Conservation (phyloP, 805 yeast genomes). For the Lachancea sp. region DNA sequence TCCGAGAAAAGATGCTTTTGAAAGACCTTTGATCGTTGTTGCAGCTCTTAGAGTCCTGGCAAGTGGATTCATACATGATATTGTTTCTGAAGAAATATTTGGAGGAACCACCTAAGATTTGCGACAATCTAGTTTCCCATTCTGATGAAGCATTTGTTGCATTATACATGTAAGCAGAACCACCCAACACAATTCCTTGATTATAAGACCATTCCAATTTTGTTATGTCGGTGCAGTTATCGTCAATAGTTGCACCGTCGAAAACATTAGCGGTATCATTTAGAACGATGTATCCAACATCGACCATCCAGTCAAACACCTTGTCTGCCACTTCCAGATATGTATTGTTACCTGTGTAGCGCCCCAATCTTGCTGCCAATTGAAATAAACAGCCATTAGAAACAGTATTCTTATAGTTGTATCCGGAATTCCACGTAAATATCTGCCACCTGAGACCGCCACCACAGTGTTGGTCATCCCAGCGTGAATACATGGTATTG, state of each 20-base stretch:
- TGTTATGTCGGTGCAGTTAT: conserved; percentile 56
- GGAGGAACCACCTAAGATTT: conserved; percentile 41
- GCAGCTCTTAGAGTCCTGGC: conserved; percentile 48
- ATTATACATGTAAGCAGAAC: conserved; percentile 64
- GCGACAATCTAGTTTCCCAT: conserved; percentile 46
- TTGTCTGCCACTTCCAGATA: conserved; percentile 47
- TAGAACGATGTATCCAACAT: conserved; percentile 38
- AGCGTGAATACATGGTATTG: conserved; percentile 49
- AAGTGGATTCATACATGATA: conserved; percentile 56
- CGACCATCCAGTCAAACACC: conserved; percentile 56
- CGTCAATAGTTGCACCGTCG: conserved; percentile 60
- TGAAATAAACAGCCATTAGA: conserved; percentile 62
- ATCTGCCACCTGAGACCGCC: conserved; percentile 74
- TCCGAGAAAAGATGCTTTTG: conserved; percentile 61
- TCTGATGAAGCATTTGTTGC: conserved; percentile 43
- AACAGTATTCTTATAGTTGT: conserved; percentile 56
- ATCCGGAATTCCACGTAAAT: conserved; percentile 53
- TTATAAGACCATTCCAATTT: conserved; percentile 60
- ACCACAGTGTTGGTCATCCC: conserved; percentile 50
- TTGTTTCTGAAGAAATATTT: conserved; percentile 42
- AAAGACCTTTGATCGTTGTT: conserved; percentile 74
- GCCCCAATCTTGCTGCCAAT: conserved; percentile 55
- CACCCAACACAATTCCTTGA: conserved; percentile 60
- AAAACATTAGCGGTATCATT: conserved; percentile 45
- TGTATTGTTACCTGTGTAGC: conserved; percentile 46